phyloP scores from a whole-genome alignment of 2,329 filamentous ascomycete genomes.

The Colletotrichum sp. region DNA sequence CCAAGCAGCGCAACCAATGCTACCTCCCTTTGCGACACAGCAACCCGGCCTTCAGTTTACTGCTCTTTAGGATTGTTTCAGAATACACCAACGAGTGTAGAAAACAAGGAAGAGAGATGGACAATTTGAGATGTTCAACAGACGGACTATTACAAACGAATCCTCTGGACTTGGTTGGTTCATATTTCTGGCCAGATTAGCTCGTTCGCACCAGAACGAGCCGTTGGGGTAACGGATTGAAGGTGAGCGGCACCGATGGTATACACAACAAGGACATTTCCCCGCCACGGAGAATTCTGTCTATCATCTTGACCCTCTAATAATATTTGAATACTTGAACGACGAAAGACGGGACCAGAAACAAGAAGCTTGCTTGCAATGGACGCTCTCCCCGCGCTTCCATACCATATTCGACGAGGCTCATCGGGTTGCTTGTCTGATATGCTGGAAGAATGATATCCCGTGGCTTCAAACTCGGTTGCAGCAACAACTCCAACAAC shows the following conservation, averaged over 20 bases:
- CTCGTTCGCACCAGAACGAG: background rate
- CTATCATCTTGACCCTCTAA: background rate
- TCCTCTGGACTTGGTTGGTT: background rate
- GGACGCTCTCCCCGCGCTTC: background rate
- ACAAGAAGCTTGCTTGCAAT: background rate
- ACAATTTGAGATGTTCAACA: too few relatives aligned
- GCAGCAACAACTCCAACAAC: background rate
- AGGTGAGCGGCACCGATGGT: background rate
- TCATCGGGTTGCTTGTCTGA: background rate
- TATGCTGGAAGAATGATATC: background rate
- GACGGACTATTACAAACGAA: background rate
- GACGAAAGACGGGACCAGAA: background rate
- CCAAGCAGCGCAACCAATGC: background rate
- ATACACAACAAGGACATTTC: background rate
- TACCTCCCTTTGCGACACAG: too few relatives aligned
- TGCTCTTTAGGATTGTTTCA: too few relatives aligned
- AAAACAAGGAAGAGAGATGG: background rate
- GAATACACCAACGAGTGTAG: background rate
- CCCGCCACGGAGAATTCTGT: accelerated
- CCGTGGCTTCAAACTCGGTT: background rate
- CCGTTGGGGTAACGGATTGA: background rate
- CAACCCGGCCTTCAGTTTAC: too few relatives aligned
- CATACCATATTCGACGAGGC: background rate
- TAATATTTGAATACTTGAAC: background rate
- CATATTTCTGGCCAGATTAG: background rate